Evolutionary conservation across 148 eudicot genomes (phyloP).

Genomic region (Camellia sinensis): DNA sequence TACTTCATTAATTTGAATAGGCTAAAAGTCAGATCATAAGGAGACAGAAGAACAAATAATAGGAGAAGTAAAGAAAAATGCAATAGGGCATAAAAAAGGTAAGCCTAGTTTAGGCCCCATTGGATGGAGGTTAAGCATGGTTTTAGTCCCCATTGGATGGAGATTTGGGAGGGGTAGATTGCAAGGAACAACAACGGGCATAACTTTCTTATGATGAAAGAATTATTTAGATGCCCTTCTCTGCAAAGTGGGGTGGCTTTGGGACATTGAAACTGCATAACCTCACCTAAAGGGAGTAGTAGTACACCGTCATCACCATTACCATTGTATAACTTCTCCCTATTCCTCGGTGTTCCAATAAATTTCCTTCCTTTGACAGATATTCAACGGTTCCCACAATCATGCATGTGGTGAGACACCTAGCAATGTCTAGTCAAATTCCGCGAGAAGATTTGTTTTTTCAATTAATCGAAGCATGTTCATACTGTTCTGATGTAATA

Average conservation of each 20-base stretch:
- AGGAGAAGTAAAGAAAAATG: background rate
- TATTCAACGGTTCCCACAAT: constrained; percentile 1
- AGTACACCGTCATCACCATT: background rate
- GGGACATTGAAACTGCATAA: background rate
- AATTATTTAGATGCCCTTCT: background rate
- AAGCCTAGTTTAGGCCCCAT: no score
- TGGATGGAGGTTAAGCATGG: no score
- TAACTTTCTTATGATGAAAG: background rate
- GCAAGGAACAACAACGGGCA: background rate
- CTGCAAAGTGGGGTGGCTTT: background rate
- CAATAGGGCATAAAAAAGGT: background rate
- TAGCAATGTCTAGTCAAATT: background rate
- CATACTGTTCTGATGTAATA: no score
- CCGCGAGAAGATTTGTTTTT: background rate
- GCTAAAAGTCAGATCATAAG: background rate
- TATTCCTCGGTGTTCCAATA: background rate
- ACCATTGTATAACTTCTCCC: background rate
- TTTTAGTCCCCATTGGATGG: no score
- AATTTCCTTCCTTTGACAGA: constrained; percentile 13
- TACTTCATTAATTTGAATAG: background rate
- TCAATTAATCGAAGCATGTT: background rate
- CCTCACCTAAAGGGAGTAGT: background rate
- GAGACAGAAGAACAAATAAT: background rate
- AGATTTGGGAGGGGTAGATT: no score
- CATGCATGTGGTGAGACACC: background rate